These are phyloP conservation scores for Sistotremastrum niveocremeum DNA, from an alignment of 768 basidiomycete species.

Conservation along the genomic window DNA sequence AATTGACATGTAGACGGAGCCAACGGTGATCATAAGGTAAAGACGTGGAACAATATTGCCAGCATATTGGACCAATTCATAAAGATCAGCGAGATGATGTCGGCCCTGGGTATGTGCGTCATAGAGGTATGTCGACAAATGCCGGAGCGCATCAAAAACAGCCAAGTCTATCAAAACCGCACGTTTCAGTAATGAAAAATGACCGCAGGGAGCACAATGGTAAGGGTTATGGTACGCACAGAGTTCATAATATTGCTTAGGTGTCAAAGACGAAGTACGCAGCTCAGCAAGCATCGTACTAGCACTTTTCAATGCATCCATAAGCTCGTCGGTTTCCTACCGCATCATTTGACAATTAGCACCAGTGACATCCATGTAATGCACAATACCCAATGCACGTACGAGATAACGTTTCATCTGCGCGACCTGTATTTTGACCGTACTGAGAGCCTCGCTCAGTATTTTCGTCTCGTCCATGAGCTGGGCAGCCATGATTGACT, in stretches of 20 bases:
- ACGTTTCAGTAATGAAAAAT: constrained; percentile 2
- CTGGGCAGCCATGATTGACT: constrained; percentile 22
- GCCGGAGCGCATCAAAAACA: constrained; percentile 91
- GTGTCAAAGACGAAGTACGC: constrained; percentile 81
- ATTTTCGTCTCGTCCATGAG: constrained; percentile 69
- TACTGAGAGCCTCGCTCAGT: constrained; percentile 71
- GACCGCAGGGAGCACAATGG: not conserved
- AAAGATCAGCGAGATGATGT: constrained; percentile 95
- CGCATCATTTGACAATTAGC: not conserved
- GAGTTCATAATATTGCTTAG: constrained; percentile 98
- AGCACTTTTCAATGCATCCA: constrained; percentile 96
- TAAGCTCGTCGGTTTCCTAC: constrained; percentile 89
- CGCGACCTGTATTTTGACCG: constrained; percentile 82
- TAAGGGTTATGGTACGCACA: constrained; percentile 35
- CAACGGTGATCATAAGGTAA: constrained; percentile 99
- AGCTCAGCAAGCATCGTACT: constrained; percentile 96
- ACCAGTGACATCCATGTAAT: not conserved
- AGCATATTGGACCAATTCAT: constrained; percentile 99
- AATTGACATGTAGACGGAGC: constrained; percentile 98
- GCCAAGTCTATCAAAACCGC: constrained; percentile 65
- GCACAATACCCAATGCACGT: constrained; percentile 15
- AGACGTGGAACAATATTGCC: constrained; percentile 90
- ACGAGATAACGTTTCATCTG: constrained; percentile 94
- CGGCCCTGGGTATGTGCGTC: constrained; percentile 85
- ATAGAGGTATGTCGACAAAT: constrained; percentile 91